Conservation (phyloP, 2,329 filamentous ascomycete genomes). For the Dactylellina leptospora region DNA sequence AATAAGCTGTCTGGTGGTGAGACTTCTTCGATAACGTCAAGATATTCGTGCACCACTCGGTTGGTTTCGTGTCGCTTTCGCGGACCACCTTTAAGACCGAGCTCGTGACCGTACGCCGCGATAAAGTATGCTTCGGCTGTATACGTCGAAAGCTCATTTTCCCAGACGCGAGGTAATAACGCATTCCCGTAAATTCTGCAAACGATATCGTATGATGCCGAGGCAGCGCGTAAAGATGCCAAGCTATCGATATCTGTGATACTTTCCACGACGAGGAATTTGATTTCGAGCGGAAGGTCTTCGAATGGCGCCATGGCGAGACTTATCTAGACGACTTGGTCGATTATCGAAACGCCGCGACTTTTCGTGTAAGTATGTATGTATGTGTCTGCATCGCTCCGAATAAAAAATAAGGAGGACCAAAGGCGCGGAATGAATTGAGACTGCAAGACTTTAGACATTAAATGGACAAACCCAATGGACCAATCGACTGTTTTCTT, state of each 20-base stretch:
- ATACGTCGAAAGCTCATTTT: conserved; percentile 6
- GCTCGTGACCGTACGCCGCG: background rate
- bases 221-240: background rate
- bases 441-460: too few species aligned
- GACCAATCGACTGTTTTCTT: too few species aligned
- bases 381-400: too few species aligned
- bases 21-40: background rate
- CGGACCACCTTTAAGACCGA: background rate
- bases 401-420: too few species aligned
- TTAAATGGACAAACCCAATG: too few species aligned
- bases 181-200: conserved; percentile 1
- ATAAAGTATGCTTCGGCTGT: conserved; percentile 19
- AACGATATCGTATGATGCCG: background rate
- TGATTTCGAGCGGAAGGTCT: conserved; percentile 14
- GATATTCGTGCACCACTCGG: background rate
- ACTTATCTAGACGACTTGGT: background rate
- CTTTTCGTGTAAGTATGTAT: too few species aligned
- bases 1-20: background rate
- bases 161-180: background rate
- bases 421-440: too few species aligned
- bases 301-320: background rate
- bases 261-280: conserved; percentile 16
- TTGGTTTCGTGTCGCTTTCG: background rate
- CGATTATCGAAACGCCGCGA: too few species aligned
- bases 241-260: conserved; percentile 8